Evolutionary conservation across 371 early-diverging fungal genomes (phyloP).

Genomic region (Zychaea mexicana): DNA sequence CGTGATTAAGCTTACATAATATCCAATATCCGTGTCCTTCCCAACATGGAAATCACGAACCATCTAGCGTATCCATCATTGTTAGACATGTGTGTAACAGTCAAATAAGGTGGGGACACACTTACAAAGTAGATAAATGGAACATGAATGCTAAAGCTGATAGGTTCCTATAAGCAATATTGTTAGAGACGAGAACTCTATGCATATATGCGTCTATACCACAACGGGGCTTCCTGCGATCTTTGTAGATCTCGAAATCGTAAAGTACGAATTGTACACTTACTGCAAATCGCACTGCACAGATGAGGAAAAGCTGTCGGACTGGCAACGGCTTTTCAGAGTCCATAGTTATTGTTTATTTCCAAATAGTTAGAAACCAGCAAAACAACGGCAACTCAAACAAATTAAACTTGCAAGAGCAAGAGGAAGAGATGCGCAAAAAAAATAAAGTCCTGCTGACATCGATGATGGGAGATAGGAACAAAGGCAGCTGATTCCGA

Average conservation of each 20-base stretch:
- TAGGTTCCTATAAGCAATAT: constrained; percentile 54
- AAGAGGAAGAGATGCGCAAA: not conserved
- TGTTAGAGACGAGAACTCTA: not conserved
- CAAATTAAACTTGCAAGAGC: too few species aligned
- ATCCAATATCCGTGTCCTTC: constrained; percentile 56
- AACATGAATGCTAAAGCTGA: constrained; percentile 61
- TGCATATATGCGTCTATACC: too few species aligned
- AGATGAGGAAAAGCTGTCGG: constrained; percentile 58
- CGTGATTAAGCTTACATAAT: constrained; percentile 68
- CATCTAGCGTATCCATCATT: constrained; percentile 38
- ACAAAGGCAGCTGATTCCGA: not conserved
- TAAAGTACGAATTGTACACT: not conserved
- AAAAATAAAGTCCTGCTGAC: not conserved
- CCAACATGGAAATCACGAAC: constrained; percentile 61
- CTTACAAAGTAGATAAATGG: constrained; percentile 62
- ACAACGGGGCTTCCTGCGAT: too few species aligned
- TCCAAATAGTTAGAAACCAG: not conserved
- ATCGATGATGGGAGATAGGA: not conserved
- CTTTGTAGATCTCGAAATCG: not conserved
- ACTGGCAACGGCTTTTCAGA: constrained; percentile 50
- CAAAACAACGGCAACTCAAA: too few species aligned
- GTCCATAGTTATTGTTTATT: not conserved
- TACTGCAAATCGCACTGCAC: constrained; percentile 49
- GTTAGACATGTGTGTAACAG: not conserved
- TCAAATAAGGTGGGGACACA: constrained; percentile 15